A percentile compares a stretch with the other conserved stretches of the same genome.
Conservation (phyloP, 2,329 filamentous ascomycete genomes). For the Fusarium zealandicum region DNA sequence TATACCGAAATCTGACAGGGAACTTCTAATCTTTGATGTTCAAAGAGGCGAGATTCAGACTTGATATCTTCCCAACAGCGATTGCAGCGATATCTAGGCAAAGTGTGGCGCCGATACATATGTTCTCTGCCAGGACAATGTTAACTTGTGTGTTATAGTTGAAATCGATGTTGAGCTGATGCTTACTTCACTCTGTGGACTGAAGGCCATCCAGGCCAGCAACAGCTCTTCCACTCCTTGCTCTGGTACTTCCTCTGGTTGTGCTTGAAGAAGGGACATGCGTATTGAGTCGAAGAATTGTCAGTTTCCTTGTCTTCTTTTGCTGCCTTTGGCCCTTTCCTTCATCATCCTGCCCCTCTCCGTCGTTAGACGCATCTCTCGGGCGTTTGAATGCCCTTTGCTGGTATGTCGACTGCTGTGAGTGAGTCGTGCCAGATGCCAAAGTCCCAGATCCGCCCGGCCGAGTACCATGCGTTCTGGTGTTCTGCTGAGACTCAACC, state of each 20-base stretch:
- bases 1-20: conserved; percentile 5
- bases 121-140: conserved; percentile 13
- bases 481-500: too few species aligned
- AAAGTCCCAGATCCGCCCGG: too few species aligned
- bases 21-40: conserved; percentile 7
- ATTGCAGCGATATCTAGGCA: conserved; percentile 10
- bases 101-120: conserved; percentile 9
- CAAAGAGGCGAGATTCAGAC: neutral
- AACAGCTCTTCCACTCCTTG: conserved; percentile 15
- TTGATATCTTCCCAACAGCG: conserved; percentile 19
- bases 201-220: conserved; percentile 20
- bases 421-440: too few species aligned
- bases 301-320: neutral
- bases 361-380: too few species aligned
- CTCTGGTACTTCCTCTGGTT: neutral
- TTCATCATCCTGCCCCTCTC: neutral
- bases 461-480: too few species aligned
- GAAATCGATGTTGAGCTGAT: neutral
- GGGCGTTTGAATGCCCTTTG: too few species aligned
- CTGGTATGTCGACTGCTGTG: too few species aligned
- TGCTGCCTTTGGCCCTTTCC: neutral
- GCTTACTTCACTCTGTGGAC: conserved; percentile 30
- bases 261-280: conserved; percentile 33
- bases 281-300: conserved; percentile 3
- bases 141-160: neutral